Evolutionary conservation across 2,329 filamentous ascomycete genomes (phyloP).

Genomic region (Ophiostoma triangulosporum): DNA sequence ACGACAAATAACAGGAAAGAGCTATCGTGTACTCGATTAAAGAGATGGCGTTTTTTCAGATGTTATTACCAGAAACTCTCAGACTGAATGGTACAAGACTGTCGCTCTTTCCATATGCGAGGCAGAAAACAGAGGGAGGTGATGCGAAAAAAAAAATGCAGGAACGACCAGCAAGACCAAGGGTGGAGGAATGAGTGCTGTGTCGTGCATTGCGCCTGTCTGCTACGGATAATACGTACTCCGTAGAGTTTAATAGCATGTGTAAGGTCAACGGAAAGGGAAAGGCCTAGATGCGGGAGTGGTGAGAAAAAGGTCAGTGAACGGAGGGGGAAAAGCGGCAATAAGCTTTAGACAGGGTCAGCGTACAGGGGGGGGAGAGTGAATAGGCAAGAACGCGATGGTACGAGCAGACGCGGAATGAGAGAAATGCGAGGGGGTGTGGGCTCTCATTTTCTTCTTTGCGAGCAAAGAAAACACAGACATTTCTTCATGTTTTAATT

Average conservation of each 20-base stretch:
- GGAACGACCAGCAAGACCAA: neutral
- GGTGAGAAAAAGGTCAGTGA: neutral
- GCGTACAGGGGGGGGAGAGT: neutral
- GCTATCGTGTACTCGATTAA: neutral
- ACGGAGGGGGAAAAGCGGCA: neutral
- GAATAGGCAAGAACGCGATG: neutral
- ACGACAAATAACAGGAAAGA: neutral
- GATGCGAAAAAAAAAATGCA: neutral
- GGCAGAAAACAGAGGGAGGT: neutral
- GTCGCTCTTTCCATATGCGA: neutral
- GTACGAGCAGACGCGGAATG: neutral
- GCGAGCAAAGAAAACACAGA: too few relatives aligned
- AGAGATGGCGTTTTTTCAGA: too few relatives aligned
- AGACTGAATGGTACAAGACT: neutral
- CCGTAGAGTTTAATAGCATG: neutral
- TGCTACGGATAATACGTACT: constrained; percentile 2
- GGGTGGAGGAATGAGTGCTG: constrained; percentile 2
- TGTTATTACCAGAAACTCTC: too few relatives aligned
- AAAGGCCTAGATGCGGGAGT: neutral
- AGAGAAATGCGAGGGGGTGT: neutral
- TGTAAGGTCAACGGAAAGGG: neutral
- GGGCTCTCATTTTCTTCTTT: neutral
- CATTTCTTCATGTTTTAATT: too few relatives aligned
- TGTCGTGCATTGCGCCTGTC: constrained; percentile 5
- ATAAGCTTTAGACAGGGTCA: neutral